Evolutionary conservation across 2,329 filamentous ascomycete genomes (phyloP).

Genomic region (Pseudogymnoascus destructans): DNA sequence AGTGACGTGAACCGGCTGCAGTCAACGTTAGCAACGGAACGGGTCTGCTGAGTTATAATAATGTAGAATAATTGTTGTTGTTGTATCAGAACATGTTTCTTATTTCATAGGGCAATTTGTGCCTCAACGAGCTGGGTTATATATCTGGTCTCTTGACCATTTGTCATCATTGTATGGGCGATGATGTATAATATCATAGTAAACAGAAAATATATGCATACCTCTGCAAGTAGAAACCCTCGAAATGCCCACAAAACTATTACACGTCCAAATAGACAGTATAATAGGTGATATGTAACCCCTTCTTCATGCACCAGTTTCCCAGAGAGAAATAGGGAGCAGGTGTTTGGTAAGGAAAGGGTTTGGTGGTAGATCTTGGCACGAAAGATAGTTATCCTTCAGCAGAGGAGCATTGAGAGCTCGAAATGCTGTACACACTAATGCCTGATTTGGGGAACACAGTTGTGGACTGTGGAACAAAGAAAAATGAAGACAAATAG

Average conservation of each 20-base stretch:
- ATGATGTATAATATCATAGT: neutral
- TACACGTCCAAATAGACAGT: neutral
- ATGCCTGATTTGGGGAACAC: constrained; percentile 7
- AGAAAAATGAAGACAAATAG: neutral
- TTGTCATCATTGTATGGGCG: constrained; percentile 9
- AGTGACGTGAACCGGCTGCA: neutral
- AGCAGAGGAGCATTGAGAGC: constrained; percentile 9
- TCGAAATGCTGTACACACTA: constrained; percentile 11
- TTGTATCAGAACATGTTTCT: constrained; percentile 9
- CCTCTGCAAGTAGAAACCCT: neutral
- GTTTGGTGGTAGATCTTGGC: constrained; percentile 6
- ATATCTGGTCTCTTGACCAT: constrained; percentile 10
- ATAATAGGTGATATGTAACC: constrained; percentile 5
- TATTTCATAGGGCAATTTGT: constrained; percentile 1
- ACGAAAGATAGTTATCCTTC: constrained; percentile 10
- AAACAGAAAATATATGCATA: neutral
- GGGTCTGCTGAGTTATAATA: neutral
- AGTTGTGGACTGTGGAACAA: neutral
- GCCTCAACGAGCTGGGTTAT: constrained; percentile 10
- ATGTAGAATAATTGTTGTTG: neutral
- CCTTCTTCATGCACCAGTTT: constrained; percentile 8
- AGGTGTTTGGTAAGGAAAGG: constrained; percentile 10
- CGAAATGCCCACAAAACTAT: neutral
- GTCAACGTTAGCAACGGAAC: neutral
- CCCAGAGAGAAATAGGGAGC: constrained; percentile 3